These are phyloP conservation scores for Trametes cingulata DNA, from an alignment of 768 basidiomycete species.

Conservation along the genomic window DNA sequence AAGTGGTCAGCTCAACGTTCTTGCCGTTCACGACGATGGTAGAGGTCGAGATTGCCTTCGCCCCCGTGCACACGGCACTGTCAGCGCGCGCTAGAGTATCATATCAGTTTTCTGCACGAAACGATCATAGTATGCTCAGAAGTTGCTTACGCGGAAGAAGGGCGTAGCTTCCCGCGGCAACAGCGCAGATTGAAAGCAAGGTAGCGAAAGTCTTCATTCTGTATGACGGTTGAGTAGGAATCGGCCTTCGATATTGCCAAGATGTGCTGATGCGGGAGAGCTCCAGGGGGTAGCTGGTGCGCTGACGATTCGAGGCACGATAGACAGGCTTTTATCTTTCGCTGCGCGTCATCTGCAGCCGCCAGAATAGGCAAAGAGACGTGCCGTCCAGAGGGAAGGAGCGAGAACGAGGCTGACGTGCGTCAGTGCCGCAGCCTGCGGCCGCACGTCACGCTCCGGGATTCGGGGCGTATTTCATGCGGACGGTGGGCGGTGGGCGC, in stretches of 20 bases:
- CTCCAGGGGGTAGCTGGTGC: not conserved
- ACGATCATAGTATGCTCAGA: not conserved
- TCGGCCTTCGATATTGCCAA: not conserved
- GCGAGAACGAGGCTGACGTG: no score
- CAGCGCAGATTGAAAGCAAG: constrained; percentile 11
- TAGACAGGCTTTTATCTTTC: not conserved
- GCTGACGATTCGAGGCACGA: not conserved
- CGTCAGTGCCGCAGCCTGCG: no score
- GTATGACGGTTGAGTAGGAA: not conserved
- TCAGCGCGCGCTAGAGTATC: not conserved
- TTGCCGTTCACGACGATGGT: constrained; percentile 11
- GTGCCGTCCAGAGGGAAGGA: not conserved
- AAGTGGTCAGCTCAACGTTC: constrained; percentile 15
- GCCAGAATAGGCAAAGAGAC: not conserved
- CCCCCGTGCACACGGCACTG: not conserved
- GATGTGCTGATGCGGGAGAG: not conserved
- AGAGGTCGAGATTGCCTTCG: not conserved
- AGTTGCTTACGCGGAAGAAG: constrained; percentile 2
- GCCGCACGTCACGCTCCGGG: no score
- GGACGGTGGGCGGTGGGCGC: no score
- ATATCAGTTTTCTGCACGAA: not conserved
- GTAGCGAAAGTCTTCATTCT: constrained; percentile 14
- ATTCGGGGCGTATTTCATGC: no score
- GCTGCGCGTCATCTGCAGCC: not conserved
- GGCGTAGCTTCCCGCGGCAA: constrained; percentile 8